phyloP scores from a whole-genome alignment of 1,284 basidiomycete species.

The Heterobasidion parviporum region DNA sequence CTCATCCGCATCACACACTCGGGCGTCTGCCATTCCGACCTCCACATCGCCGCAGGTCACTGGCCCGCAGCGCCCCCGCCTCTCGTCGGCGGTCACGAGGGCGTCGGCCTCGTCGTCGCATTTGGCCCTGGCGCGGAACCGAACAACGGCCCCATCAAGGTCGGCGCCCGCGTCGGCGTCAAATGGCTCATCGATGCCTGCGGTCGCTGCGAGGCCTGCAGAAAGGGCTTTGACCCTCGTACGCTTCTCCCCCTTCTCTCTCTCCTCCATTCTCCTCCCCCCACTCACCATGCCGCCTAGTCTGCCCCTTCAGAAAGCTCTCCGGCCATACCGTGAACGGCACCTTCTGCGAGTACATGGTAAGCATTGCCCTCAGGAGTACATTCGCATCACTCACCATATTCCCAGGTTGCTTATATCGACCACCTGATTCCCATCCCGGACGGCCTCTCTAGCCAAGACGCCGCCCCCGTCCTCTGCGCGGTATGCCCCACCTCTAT shows the following conservation, averaged over 20 bases:
- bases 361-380: constrained; percentile 14
- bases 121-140: constrained; percentile 45
- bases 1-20: constrained; percentile 60
- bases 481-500: constrained; percentile 31
- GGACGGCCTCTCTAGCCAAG: constrained; percentile 42
- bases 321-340: constrained; percentile 58
- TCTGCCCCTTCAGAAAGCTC: constrained; percentile 33
- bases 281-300: constrained; percentile 15
- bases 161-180: constrained; percentile 67
- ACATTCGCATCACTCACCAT: not conserved
- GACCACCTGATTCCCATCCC: constrained; percentile 65
- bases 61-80: constrained; percentile 47
- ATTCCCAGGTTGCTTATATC: constrained; percentile 40
- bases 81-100: constrained; percentile 68
- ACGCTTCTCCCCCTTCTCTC: constrained; percentile 17
- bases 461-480: constrained; percentile 61
- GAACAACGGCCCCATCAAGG: constrained; percentile 25
- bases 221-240: constrained; percentile 45
- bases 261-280: constrained; percentile 5
- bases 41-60: constrained; percentile 51
- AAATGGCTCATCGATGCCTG: constrained; percentile 67
- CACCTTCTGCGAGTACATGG: constrained; percentile 41
- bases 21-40: constrained; percentile 61
- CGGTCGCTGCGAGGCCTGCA: constrained; percentile 55
- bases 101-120: constrained; percentile 52